These are phyloP conservation scores for Hemisphaericaspora subhashii DNA, from an alignment of 1,139 yeast genomes.

Conservation along the genomic window DNA sequence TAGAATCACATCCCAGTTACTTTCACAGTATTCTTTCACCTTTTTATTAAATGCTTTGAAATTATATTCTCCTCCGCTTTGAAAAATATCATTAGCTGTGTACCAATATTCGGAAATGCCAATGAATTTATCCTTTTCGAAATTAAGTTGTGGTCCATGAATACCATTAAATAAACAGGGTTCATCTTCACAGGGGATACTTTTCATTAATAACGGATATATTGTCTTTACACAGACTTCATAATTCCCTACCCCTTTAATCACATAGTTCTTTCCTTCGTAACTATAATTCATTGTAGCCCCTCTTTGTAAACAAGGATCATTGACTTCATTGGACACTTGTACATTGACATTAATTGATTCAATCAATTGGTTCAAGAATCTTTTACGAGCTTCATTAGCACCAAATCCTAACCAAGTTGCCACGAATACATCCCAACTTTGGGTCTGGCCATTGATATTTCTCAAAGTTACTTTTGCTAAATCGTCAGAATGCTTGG, in stretches of 20 bases:
- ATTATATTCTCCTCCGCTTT: slow-evolving; percentile 75
- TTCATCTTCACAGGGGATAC: slow-evolving; percentile 68
- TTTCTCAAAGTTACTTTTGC: slow-evolving; percentile 56
- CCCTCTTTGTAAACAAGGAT: slow-evolving; percentile 75
- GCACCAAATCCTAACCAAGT: slow-evolving; percentile 90
- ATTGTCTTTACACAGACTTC: slow-evolving; percentile 65
- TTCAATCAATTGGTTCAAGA: slow-evolving; percentile 50
- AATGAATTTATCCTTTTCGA: slow-evolving; percentile 67
- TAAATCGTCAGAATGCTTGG: slow-evolving; percentile 62
- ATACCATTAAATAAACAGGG: slow-evolving; percentile 83
- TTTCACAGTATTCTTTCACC: slow-evolving; percentile 64
- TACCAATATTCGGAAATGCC: slow-evolving; percentile 87
- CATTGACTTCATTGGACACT: slow-evolving; percentile 38
- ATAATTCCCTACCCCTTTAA: slow-evolving; percentile 67
- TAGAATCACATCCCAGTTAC: slow-evolving; percentile 57
- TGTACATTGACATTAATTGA: slow-evolving; percentile 25
- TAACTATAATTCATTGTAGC: slow-evolving; percentile 40
- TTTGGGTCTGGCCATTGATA: slow-evolving; percentile 58
- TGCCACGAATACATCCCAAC: slow-evolving; percentile 74
- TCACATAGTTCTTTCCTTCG: slow-evolving; percentile 46
- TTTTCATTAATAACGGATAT: slow-evolving; percentile 68
- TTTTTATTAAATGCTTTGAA: slow-evolving; percentile 58
- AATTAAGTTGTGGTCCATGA: slow-evolving; percentile 73
- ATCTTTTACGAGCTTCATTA: slow-evolving; percentile 70
- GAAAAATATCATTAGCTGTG: slow-evolving; percentile 78